phyloP scores from a whole-genome alignment of 768 basidiomycete genomes.

The Gymnopilus junonius region DNA sequence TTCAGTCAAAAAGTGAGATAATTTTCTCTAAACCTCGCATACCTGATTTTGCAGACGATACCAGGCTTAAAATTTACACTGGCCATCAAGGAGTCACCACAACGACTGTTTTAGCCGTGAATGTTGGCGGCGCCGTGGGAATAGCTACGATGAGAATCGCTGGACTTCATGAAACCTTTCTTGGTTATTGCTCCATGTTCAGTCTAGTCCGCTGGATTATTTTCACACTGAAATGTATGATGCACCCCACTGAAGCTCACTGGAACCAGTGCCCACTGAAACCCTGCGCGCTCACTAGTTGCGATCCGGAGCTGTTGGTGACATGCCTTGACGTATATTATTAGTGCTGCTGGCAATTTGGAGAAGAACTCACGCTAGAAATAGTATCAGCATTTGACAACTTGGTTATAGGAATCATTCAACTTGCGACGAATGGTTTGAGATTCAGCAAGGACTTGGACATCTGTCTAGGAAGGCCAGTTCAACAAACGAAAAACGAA shows the following conservation, averaged over 20 bases:
- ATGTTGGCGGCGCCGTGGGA: not conserved
- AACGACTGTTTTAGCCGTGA: not conserved
- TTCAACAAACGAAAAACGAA: too few relatives aligned
- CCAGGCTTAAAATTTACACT: not conserved
- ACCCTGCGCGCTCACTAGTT: too few relatives aligned
- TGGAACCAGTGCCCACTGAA: too few relatives aligned
- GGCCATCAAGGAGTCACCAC: not conserved
- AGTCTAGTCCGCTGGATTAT: not conserved
- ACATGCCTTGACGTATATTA: not conserved
- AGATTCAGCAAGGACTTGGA: not conserved
- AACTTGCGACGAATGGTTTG: not conserved
- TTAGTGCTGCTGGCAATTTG: not conserved
- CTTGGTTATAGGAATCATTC: not conserved
- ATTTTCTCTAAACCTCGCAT: too few relatives aligned
- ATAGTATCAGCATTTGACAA: not conserved
- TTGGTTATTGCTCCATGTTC: not conserved
- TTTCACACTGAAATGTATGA: too few relatives aligned
- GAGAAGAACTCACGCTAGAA: not conserved
- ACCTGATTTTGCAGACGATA: not conserved
- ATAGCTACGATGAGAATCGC: not conserved
- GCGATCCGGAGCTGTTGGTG: not conserved
- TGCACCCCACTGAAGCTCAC: too few relatives aligned
- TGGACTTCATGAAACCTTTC: constrained; percentile 1
- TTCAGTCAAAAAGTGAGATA: not conserved
- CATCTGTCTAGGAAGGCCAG: too few relatives aligned